phyloP scores from a whole-genome alignment of 257 asterid genomes.

The Jacaranda copaia region DNA sequence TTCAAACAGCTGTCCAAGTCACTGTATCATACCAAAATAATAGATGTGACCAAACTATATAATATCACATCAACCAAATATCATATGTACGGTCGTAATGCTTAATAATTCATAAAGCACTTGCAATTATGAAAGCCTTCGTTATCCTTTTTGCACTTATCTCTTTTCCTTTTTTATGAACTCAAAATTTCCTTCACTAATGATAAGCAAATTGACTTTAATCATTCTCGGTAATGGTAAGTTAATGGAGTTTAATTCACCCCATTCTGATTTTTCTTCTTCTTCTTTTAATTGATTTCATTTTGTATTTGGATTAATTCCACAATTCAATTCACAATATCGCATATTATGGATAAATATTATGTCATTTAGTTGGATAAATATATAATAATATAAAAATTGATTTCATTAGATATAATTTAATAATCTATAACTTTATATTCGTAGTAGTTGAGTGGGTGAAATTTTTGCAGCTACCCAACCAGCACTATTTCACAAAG shows the following conservation, averaged over 20 bases:
- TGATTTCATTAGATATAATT: no score
- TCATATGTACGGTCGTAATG: constrained; percentile 32
- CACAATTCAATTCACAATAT: no score
- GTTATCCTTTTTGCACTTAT: not conserved
- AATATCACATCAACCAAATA: constrained; percentile 27
- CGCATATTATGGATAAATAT: no score
- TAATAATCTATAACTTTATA: no score
- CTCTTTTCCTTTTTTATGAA: not conserved
- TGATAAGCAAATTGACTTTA: constrained; percentile 24
- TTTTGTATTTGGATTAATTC: not conserved
- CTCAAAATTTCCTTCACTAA: not conserved
- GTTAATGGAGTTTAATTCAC: constrained; percentile 19
- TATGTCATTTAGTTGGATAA: no score
- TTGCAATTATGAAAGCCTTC: not conserved
- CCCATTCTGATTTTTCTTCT: not conserved
- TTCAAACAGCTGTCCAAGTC: no score
- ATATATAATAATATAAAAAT: no score
- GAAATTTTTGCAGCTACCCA: no score
- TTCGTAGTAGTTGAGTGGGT: no score
- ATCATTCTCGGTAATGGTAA: constrained; percentile 18
- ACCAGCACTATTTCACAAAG: no score
- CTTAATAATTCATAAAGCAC: not conserved
- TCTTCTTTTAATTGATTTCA: not conserved
- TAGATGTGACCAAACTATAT: not conserved
- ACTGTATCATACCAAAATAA: no score